These are phyloP conservation scores for Clitopilus hobsonii DNA, from an alignment of 768 basidiomycete species.

Conservation along the genomic window DNA sequence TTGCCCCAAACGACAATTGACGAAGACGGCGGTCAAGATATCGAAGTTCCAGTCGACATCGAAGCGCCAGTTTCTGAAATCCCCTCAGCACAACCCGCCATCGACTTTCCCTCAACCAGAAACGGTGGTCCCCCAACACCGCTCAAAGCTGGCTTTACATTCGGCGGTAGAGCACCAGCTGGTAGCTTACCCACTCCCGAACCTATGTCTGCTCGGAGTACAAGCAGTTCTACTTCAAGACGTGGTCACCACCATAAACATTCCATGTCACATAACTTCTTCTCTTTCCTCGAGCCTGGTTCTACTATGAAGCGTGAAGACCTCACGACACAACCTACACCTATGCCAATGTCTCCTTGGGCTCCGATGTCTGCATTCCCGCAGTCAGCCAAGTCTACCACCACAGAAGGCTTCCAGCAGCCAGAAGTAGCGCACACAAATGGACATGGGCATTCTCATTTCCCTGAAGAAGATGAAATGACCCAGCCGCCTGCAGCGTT, in stretches of 20 bases:
- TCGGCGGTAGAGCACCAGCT: slow-evolving; percentile 51
- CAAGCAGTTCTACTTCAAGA: slow-evolving; percentile 26
- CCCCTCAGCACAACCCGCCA: slow-evolving; percentile 36
- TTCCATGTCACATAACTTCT: slow-evolving; percentile 91
- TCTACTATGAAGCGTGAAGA: slow-evolving; percentile 21
- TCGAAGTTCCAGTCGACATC: slow-evolving; percentile 36
- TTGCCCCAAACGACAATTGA: slow-evolving; percentile 55
- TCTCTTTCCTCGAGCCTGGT: slow-evolving; percentile 89
- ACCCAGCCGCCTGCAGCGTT: slow-evolving; percentile 12
- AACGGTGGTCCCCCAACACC: slow-evolving; percentile 25
- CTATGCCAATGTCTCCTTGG: slow-evolving; percentile 65
- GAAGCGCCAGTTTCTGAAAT: slow-evolving; percentile 44
- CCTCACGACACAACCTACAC: slow-evolving; percentile 55
- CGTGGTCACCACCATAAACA: slow-evolving; percentile 91
- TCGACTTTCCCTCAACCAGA: slow-evolving; percentile 33
- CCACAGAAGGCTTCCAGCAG: slow-evolving; percentile 9
- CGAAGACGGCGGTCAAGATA: slow-evolving; percentile 61
- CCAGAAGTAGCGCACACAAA: background rate
- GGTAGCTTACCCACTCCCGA: slow-evolving; percentile 23
- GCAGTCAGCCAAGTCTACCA: slow-evolving; percentile 24
- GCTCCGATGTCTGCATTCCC: slow-evolving; percentile 43
- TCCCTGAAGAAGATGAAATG: background rate
- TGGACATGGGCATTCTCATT: background rate
- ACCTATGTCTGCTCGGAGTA: slow-evolving; percentile 15
- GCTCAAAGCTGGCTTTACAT: slow-evolving; percentile 56